Conservation (phyloP, 257 asterid species). For the Nemophila menziesii region DNA sequence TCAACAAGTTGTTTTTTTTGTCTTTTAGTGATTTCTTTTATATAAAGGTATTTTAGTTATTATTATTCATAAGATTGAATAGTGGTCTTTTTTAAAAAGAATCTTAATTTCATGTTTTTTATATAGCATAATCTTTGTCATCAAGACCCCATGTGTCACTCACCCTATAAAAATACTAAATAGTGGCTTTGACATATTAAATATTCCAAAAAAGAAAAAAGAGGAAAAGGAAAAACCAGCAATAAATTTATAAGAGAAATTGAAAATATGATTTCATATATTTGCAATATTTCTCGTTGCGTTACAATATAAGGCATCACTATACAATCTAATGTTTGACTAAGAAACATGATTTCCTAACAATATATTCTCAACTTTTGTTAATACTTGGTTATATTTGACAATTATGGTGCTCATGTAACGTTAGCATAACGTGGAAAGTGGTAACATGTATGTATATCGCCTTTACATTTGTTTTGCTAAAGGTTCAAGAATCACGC, state of each 20-base stretch:
- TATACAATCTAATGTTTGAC: neutral
- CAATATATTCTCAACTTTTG: slow-evolving; percentile 14
- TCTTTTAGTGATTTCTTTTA: no score
- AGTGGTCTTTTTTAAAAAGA: no score
- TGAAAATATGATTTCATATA: neutral
- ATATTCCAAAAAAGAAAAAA: neutral
- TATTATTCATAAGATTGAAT: no score
- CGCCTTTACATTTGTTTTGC: slow-evolving; percentile 23
- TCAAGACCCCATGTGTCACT: no score
- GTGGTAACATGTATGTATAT: slow-evolving; percentile 17
- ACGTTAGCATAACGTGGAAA: slow-evolving; percentile 29
- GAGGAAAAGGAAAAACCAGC: neutral
- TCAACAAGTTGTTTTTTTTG: no score
- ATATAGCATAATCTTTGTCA: no score
- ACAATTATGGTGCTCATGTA: slow-evolving; percentile 8
- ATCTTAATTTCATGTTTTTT: no score
- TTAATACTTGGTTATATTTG: slow-evolving; percentile 5
- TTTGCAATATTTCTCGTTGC: slow-evolving; percentile 4
- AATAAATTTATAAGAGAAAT: neutral
- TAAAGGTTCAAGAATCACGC: slow-evolving; percentile 15
- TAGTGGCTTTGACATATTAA: no score
- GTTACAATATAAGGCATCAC: neutral
- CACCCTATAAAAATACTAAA: no score
- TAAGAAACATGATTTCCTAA: slow-evolving; percentile 12
- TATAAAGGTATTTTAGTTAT: no score